These are phyloP conservation scores for Neurospora intermedia DNA, from an alignment of 495 filamentous ascomycete species.

Conservation along the genomic window DNA sequence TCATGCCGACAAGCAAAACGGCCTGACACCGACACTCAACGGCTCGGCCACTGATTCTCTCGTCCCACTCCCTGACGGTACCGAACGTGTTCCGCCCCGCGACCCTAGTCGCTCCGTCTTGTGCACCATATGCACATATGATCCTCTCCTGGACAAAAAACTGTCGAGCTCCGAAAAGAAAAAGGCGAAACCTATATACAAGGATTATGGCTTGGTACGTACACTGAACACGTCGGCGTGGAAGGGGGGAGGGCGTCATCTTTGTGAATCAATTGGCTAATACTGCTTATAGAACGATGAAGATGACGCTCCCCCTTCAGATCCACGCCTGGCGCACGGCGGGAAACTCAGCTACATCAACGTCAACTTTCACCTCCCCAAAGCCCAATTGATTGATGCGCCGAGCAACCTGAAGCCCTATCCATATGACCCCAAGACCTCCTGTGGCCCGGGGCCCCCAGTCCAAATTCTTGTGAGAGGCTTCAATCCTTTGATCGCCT, in stretches of 20 bases:
- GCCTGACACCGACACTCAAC: slow-evolving; percentile 9
- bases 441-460: slow-evolving; percentile 79
- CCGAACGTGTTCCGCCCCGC: slow-evolving; percentile 47
- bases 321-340: slow-evolving; percentile 63
- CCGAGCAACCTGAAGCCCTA: slow-evolving; percentile 73
- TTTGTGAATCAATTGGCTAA: slow-evolving; percentile 42
- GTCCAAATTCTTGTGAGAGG: slow-evolving; percentile 84
- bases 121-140: slow-evolving; percentile 61
- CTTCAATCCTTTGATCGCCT: slow-evolving; percentile 77
- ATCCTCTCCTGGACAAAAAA: slow-evolving; percentile 49
- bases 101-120: slow-evolving; percentile 49
- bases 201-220: slow-evolving; percentile 59
- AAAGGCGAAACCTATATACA: slow-evolving; percentile 56
- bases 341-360: slow-evolving; percentile 47
- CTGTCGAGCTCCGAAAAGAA: slow-evolving; percentile 51
- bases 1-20: slow-evolving; percentile 19
- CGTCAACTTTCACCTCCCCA: slow-evolving; percentile 59
- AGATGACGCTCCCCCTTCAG: slow-evolving; percentile 56
- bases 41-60: slow-evolving; percentile 33
- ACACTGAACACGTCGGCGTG: slow-evolving; percentile 29
- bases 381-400: slow-evolving; percentile 57
- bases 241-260: slow-evolving; percentile 47
- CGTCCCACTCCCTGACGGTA: slow-evolving; percentile 33
- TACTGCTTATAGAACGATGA: slow-evolving; percentile 42
- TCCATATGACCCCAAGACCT: slow-evolving; percentile 65